A percentile compares a stretch with the other conserved stretches of the same genome.
phyloP scores from a whole-genome alignment of 441 rosid species.

The Heliophila coronopifolia region DNA sequence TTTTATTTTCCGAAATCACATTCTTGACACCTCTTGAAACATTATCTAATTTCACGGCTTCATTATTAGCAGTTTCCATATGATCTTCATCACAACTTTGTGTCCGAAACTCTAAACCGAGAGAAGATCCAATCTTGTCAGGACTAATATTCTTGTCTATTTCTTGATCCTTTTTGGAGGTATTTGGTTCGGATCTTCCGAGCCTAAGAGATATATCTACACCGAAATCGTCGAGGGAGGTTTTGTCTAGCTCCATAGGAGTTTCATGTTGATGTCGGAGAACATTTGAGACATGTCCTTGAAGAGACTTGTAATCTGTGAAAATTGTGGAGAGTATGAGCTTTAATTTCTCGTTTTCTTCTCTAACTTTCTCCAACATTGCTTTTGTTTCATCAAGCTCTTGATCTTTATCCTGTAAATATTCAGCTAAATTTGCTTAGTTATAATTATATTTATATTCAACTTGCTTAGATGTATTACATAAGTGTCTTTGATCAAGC shows the following conservation, averaged over 20 bases:
- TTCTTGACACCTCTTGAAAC: conserved; percentile 2
- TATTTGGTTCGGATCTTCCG: conserved; percentile 28
- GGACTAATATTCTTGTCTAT: no score
- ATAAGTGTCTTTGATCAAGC: no score
- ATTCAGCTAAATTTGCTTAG: no score
- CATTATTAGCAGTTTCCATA: conserved; percentile 2
- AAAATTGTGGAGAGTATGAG: conserved; percentile 28
- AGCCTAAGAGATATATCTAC: conserved; percentile 45
- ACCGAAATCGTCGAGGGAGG: neutral
- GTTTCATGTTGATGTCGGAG: conserved; percentile 17
- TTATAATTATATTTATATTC: neutral
- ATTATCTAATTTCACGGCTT: neutral
- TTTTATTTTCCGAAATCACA: conserved; percentile 16
- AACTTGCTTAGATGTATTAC: neutral
- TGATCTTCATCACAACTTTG: conserved; percentile 13
- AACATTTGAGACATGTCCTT: conserved; percentile 29
- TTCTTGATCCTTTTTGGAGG: neutral
- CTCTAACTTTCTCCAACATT: conserved; percentile 36
- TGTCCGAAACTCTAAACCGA: conserved; percentile 26
- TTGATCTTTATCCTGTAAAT: conserved; percentile 32
- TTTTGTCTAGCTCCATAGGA: conserved; percentile 6
- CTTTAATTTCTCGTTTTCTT: conserved; percentile 47
- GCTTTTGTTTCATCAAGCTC: conserved; percentile 38
- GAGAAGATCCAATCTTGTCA: no score
- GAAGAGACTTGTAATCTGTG: conserved; percentile 42